A percentile compares a stretch with the other conserved stretches of the same genome.
phyloP scores from a whole-genome alignment of 2,329 filamentous ascomycete genomes.

The Hymenoscyphus infarciens region DNA sequence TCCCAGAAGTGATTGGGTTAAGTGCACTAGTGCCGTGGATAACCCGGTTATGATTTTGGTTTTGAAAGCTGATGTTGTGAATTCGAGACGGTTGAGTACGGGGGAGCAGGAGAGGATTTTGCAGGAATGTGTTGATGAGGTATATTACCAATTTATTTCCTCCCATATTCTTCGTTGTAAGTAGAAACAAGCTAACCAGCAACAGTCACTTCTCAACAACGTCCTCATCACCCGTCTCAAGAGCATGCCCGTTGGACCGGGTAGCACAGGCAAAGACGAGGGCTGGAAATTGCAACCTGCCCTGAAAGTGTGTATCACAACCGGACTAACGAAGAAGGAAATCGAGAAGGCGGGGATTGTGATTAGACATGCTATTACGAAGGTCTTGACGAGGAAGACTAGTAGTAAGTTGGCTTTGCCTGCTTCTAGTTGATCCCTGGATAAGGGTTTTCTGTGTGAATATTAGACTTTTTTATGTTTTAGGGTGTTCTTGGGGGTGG shows the following conservation, averaged over 20 bases:
- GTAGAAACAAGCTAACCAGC: constrained; percentile 14
- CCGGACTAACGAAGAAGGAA: constrained; percentile 86
- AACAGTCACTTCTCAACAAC: constrained; percentile 75
- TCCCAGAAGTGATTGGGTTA: constrained; percentile 89
- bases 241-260: constrained; percentile 62
- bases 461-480: too few relatives aligned
- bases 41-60: constrained; percentile 84
- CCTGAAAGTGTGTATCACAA: constrained; percentile 87
- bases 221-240: constrained; percentile 88
- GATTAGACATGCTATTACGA: constrained; percentile 90
- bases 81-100: constrained; percentile 61
- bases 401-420: constrained; percentile 44
- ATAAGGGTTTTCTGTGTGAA: too few relatives aligned
- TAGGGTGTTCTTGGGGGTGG: too few relatives aligned
- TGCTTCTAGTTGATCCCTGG: not conserved
- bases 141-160: constrained; percentile 41
- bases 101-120: constrained; percentile 82
- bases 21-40: constrained; percentile 73
- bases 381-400: constrained; percentile 70
- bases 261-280: constrained; percentile 64
- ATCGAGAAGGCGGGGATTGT: constrained; percentile 87
- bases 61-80: constrained; percentile 78
- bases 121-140: constrained; percentile 95
- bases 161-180: too few relatives aligned
- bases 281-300: constrained; percentile 71